A percentile compares a stretch with the other conserved stretches of the same genome.
These are phyloP conservation scores for Pseudonectria buxi DNA, from an alignment of 2,329 filamentous ascomycete genomes.

Conservation along the genomic window DNA sequence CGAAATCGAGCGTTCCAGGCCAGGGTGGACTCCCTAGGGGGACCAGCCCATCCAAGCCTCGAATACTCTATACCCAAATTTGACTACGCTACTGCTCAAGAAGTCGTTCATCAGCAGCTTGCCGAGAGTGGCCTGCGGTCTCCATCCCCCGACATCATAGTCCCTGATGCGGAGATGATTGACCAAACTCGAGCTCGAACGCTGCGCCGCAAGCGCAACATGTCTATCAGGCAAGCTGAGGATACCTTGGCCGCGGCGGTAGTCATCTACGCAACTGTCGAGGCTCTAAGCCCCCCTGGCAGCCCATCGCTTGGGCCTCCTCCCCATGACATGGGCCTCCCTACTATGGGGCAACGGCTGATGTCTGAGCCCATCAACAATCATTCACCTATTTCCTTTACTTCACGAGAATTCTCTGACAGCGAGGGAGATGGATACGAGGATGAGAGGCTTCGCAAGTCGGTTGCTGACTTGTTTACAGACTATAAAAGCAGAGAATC, in stretches of 20 bases:
- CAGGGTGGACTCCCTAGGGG: background rate
- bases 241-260: constrained; percentile 49
- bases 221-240: constrained; percentile 41
- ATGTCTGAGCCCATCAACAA: constrained; percentile 19
- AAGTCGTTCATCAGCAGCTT: constrained; percentile 12
- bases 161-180: constrained; percentile 35
- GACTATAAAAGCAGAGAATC: constrained; percentile 40
- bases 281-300: constrained; percentile 37
- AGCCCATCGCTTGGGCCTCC: constrained; percentile 24
- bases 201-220: constrained; percentile 38
- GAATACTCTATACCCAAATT: constrained; percentile 8
- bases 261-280: constrained; percentile 45
- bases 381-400: constrained; percentile 27
- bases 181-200: constrained; percentile 36
- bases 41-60: constrained; percentile 5
- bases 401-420: constrained; percentile 26
- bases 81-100: constrained; percentile 8
- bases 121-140: constrained; percentile 21
- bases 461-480: constrained; percentile 51
- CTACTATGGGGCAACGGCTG: constrained; percentile 21
- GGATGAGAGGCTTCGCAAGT: constrained; percentile 35
- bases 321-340: constrained; percentile 18
- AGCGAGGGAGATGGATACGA: constrained; percentile 20
- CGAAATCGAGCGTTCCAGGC: background rate
- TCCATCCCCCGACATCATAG: constrained; percentile 40